Base-by-base conservation (phyloP, 352 stramenopile genomes). In the Phytopythium aichiense region DNA sequence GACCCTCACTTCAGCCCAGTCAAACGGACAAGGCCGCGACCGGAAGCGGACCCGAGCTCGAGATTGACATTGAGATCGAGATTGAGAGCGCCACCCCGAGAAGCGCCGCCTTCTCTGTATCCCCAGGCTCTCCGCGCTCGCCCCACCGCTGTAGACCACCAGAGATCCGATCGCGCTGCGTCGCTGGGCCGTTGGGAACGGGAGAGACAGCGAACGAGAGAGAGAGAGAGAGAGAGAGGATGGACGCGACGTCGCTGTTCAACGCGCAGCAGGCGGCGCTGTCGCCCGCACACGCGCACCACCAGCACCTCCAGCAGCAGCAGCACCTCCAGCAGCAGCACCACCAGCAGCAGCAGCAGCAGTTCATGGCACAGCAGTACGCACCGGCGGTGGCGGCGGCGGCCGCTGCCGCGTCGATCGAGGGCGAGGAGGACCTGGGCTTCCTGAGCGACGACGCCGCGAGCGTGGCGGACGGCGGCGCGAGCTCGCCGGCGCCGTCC, bases 401-500 rank as follows among this genome's bases (percentile, higher is more conserved):
- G 56, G 60, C 23, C 18, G 28, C 50, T 18, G 30, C 50, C 20
- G 51, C 51, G 11, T 45, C 53, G 33, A 49, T 49, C 60, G 28
- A 55, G 63, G 59, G 62, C 23, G 48, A 55, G 22, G 59, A 53
- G 28, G 59, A 63, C 64, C 33, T 59, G 53, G 53, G 35, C 22
- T 59, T 59, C 23, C 65, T 65, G 54, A 52, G 37, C n/a, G 45
- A 65, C 11, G 43, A 60, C 20, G 53, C 37, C 2, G 30, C 25
- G 45, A 48, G 23, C 25, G 31, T 8, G 43, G 61, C 25, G 57
- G 23, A 57, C 6, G 60, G 57, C 2, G 58, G 73, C 6, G 63
- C 66, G 6, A 63, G 52, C 48, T 79, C 73, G 43, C 66, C 68
- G 33, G 76, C 76, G 43, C 64, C 48, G 40, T 83, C 74, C 8